Percentiles rank a stretch among this genome's conserved stretches.
phyloP scores from a whole-genome alignment of 768 basidiomycete genomes.

The Leucogyrophana mollusca region DNA sequence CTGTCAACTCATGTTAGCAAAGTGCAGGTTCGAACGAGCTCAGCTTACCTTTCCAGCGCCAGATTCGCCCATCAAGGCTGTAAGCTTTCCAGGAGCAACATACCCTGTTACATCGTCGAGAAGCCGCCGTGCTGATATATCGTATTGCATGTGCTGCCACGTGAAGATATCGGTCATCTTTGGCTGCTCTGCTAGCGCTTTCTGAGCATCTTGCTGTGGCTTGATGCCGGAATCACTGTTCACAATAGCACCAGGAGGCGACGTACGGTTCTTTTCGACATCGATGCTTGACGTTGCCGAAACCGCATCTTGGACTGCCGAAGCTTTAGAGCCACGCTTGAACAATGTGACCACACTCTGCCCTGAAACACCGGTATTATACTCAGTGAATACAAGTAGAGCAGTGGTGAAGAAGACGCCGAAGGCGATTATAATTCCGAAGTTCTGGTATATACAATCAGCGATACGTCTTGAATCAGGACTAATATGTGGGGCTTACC shows the following conservation, averaged over 20 bases:
- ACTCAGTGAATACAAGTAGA: slow-evolving; percentile 61
- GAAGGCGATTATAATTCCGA: slow-evolving; percentile 71
- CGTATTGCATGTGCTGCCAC: slow-evolving; percentile 73
- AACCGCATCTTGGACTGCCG: too few species aligned
- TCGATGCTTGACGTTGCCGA: slow-evolving; percentile 12
- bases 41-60: slow-evolving; percentile 28
- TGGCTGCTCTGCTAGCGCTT: slow-evolving; percentile 34
- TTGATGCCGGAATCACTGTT: background rate
- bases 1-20: slow-evolving; percentile 14
- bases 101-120: slow-evolving; percentile 48
- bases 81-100: slow-evolving; percentile 49
- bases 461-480: too few species aligned
- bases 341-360: slow-evolving; percentile 55
- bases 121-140: slow-evolving; percentile 50
- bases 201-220: slow-evolving; percentile 15
- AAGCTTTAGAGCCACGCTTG: slow-evolving; percentile 51
- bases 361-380: slow-evolving; percentile 36
- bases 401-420: slow-evolving; percentile 52
- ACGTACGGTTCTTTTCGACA: too few species aligned
- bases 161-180: slow-evolving; percentile 65
- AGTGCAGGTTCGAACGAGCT: background rate
- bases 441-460: slow-evolving; percentile 51
- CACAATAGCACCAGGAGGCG: background rate
- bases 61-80: slow-evolving; percentile 49
- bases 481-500: too few species aligned